Evolutionary conservation across 148 eudicot species (phyloP), one percentile per base, ranked within the genome.

Genomic region (Rhododendron vialii): DNA sequence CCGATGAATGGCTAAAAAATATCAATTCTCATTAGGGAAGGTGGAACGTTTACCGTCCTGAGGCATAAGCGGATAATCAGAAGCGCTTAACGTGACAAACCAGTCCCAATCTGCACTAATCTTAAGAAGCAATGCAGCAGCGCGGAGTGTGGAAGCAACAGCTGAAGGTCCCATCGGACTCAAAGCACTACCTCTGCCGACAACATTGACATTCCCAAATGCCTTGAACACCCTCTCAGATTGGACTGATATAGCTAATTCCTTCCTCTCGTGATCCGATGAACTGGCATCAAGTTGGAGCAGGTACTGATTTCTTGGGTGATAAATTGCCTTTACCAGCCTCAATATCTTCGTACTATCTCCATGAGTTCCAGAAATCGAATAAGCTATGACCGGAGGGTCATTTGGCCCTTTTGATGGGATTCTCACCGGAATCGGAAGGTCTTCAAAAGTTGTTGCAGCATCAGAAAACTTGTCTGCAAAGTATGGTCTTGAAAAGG

Each of bases 251-350:
- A 59, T n/a, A 18, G 90, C 90, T 18, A 91, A 83, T 43, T 84
- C 83, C 86, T 30, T 57, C 65, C 90, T 89, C 28, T 91, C 92
- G 24, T 75, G 20, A 24, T 82, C 81, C 41, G 84, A 53, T 0
- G 91, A 53, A 55, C 75, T 15, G 5, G 80, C 85, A 74, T 88
- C 91, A 24, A 91, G 91, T 47, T 84, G 89, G 83, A 91, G 28
- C 35, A 91, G 91, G 75, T 91, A 91, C 79, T 84, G 88, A 43
- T 89, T 91, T 38, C 90, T 91, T 4, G 92, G 92, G 69, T 91
- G 92, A 57, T 89, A 91, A 17, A 89, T 81, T 0, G 91, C 88
- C 41, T 81, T 86, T 0, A 87, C 53, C n/a, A 91, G 90, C 90
- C 89, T 85, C 88, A 89, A 10, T 1, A 91, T 82, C 69, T 87